These are phyloP conservation scores for Kodamaea hsintzibuensis DNA, from an alignment of 805 yeast species.

Conservation along the genomic window DNA sequence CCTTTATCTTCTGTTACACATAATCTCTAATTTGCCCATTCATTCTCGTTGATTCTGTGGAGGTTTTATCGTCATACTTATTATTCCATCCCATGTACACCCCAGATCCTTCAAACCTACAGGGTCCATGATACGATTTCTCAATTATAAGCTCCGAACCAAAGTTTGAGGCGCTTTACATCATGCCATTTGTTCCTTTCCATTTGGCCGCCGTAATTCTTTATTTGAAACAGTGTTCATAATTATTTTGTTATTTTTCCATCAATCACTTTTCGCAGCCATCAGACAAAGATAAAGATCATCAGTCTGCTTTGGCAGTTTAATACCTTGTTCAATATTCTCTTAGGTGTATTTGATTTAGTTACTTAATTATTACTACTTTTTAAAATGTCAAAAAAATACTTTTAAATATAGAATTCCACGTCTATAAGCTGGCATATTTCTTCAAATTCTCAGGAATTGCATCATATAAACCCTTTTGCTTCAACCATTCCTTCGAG, in stretches of 20 bases:
- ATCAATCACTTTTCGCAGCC: background rate
- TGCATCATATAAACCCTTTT: constrained; percentile 62
- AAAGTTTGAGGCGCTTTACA: background rate
- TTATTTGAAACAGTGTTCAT: background rate
- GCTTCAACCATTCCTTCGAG: constrained; percentile 72
- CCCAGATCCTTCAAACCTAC: background rate
- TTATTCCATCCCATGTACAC: background rate
- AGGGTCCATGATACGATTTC: background rate
- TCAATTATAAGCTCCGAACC: background rate
- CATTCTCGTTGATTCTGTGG: background rate
- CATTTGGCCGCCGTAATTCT: background rate
- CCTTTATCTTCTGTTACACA: background rate
- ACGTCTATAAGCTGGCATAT: constrained; percentile 47
- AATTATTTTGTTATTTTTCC: no score
- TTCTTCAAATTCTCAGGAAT: constrained; percentile 72
- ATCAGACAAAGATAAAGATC: background rate
- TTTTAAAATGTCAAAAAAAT: no score
- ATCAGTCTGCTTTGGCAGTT: no score
- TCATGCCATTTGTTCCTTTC: background rate
- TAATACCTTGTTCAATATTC: background rate
- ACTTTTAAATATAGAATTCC: background rate
- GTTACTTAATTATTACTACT: no score
- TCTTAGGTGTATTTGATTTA: background rate
- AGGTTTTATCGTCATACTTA: background rate
- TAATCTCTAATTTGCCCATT: background rate